phyloP scores from a whole-genome alignment of 768 basidiomycete genomes.

The Kwoniella europaea region DNA sequence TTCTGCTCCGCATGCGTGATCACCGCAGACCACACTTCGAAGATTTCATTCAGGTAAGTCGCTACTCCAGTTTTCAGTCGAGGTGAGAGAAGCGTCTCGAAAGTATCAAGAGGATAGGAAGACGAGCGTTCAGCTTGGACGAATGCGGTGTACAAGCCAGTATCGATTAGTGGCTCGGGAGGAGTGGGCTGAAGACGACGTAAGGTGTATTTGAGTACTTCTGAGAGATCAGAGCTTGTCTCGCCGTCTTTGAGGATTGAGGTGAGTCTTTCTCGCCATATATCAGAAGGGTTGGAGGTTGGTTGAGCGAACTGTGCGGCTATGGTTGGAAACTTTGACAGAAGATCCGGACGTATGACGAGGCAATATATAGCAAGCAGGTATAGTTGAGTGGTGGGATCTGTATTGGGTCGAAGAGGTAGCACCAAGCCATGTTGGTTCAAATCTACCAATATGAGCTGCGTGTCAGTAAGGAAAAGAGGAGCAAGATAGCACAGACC shows the following conservation, averaged over 20 bases:
- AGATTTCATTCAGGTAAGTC: conserved; percentile 33
- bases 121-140: conserved; percentile 33
- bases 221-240: conserved; percentile 23
- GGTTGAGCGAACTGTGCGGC: conserved; percentile 17
- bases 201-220: conserved; percentile 33
- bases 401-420: conserved; percentile 3
- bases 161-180: conserved; percentile 12
- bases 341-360: conserved; percentile 17
- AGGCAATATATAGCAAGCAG: conserved; percentile 28
- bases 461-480: background rate
- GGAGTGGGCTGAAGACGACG: conserved; percentile 19
- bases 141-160: conserved; percentile 30
- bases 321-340: conserved; percentile 32
- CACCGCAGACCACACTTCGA: conserved; percentile 39
- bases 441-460: conserved; percentile 4
- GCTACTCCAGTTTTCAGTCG: background rate
- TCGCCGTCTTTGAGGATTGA: background rate
- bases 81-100: conserved; percentile 21
- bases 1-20: conserved; percentile 30
- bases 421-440: conserved; percentile 21
- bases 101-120: conserved; percentile 37
- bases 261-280: conserved; percentile 26
- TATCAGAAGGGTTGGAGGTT: conserved; percentile 1
- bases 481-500: conserved; percentile 7
- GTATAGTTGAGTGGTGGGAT: conserved; percentile 16